Percentiles rank a stretch among this genome's conserved stretches.
Evolutionary conservation across 441 rosid species (phyloP).

Genomic region (Bruguiera hainesii): DNA sequence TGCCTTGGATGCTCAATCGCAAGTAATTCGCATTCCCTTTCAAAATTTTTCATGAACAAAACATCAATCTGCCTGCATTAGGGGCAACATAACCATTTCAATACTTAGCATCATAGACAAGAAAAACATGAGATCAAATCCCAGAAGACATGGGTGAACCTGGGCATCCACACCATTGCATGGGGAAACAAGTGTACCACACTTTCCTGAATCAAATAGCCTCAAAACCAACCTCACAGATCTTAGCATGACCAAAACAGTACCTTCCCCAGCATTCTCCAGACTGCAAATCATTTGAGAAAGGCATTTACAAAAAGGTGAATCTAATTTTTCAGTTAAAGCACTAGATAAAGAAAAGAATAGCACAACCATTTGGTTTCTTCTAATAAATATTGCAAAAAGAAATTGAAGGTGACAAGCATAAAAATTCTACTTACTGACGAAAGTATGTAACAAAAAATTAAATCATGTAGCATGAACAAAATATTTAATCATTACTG

Average conservation of each 20-base stretch:
- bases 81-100: not conserved
- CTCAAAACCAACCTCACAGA: slow-evolving; percentile 66
- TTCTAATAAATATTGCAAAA: too few species aligned
- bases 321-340: not conserved
- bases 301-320: slow-evolving; percentile 9
- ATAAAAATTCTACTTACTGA: too few species aligned
- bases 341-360: too few species aligned
- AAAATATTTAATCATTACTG: not conserved
- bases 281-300: slow-evolving; percentile 60
- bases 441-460: too few species aligned
- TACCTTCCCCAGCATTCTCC: slow-evolving; percentile 94
- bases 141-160: slow-evolving; percentile 36
- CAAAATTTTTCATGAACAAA: not conserved
- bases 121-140: slow-evolving; percentile 1
- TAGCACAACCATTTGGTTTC: too few species aligned
- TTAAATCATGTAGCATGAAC: too few species aligned
- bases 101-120: not conserved
- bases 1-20: not conserved
- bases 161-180: slow-evolving; percentile 58
- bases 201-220: slow-evolving; percentile 54
- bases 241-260: slow-evolving; percentile 86
- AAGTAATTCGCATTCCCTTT: not conserved
- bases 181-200: slow-evolving; percentile 45
- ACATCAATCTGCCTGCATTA: not conserved
- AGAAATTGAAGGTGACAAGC: too few species aligned